These are phyloP conservation scores for Pythium phragmitis DNA, from an alignment of 352 stramenopile species.

Conservation along the genomic window DNA sequence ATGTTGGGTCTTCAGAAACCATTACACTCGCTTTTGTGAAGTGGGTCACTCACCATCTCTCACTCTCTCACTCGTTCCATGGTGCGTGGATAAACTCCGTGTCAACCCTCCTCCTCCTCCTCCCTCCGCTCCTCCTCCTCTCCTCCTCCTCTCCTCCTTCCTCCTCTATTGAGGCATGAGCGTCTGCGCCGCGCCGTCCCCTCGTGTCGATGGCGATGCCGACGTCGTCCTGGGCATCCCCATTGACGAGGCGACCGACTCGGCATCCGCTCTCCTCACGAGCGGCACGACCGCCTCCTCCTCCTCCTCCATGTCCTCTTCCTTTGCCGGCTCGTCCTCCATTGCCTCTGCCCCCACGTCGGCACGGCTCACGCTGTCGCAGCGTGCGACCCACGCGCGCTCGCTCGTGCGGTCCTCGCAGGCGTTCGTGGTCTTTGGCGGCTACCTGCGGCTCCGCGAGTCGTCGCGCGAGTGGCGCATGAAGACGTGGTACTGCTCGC, in stretches of 20 bases:
- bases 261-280: neutral
- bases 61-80: neutral
- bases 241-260: neutral
- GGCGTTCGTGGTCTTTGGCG: constrained; percentile 25
- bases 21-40: constrained; percentile 3
- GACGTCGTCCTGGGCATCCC: constrained; percentile 18
- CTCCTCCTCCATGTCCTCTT: neutral
- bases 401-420: constrained; percentile 15
- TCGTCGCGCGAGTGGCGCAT: constrained; percentile 37
- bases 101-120: too few species aligned
- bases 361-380: constrained; percentile 28
- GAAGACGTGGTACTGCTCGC: constrained; percentile 44
- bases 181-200: neutral
- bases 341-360: neutral
- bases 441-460: constrained; percentile 36
- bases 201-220: constrained; percentile 1
- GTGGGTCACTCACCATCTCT: neutral
- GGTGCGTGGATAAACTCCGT: neutral
- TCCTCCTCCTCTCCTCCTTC: too few species aligned
- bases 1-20: constrained; percentile 5
- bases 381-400: constrained; percentile 33
- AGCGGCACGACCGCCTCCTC: neutral
- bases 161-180: neutral
- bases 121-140: too few species aligned
- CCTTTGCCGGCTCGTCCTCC: neutral